These are phyloP conservation scores for Phialophora macrospora DNA, from an alignment of 2,329 filamentous ascomycete genomes.

Conservation along the genomic window DNA sequence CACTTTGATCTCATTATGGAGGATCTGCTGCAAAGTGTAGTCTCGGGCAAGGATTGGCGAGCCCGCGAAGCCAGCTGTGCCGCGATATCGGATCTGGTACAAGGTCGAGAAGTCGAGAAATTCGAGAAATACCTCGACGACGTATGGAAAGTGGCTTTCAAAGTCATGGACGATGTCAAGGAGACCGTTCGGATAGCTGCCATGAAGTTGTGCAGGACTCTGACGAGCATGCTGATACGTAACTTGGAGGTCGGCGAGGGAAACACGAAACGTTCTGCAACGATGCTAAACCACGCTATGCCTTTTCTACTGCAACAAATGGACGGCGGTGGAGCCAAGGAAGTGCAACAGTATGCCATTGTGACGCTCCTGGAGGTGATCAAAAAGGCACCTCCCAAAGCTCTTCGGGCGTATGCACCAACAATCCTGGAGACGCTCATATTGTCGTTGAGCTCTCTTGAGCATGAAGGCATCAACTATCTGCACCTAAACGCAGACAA, in stretches of 20 bases:
- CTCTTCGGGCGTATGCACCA: constrained; percentile 78
- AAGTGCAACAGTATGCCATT: constrained; percentile 84
- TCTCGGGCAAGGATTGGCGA: constrained; percentile 86
- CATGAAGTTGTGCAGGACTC: constrained; percentile 76
- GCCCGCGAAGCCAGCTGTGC: constrained; percentile 90
- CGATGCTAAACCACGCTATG: constrained; percentile 83
- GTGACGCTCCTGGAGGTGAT: constrained; percentile 84
- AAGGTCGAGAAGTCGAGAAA: constrained; percentile 73
- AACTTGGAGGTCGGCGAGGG: constrained; percentile 78
- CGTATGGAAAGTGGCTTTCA: constrained; percentile 85
- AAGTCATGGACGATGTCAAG: constrained; percentile 95
- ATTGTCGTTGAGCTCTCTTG: constrained; percentile 80
- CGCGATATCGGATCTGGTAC: constrained; percentile 84
- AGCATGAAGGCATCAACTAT: constrained; percentile 89
- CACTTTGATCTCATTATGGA: constrained; percentile 89
- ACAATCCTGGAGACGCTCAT: constrained; percentile 81
- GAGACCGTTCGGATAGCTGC: constrained; percentile 82
- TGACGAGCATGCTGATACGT: constrained; percentile 84
- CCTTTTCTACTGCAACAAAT: constrained; percentile 89
- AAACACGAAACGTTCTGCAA: constrained; percentile 68
- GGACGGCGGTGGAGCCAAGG: constrained; percentile 78
- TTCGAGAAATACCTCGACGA: constrained; percentile 84
- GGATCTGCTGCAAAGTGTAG: constrained; percentile 81
- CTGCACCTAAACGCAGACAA: constrained; percentile 85
- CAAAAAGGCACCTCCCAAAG: constrained; percentile 79